These are phyloP conservation scores for Phytophthora agathidicida DNA, from an alignment of 352 stramenopile species.

Conservation along the genomic window DNA sequence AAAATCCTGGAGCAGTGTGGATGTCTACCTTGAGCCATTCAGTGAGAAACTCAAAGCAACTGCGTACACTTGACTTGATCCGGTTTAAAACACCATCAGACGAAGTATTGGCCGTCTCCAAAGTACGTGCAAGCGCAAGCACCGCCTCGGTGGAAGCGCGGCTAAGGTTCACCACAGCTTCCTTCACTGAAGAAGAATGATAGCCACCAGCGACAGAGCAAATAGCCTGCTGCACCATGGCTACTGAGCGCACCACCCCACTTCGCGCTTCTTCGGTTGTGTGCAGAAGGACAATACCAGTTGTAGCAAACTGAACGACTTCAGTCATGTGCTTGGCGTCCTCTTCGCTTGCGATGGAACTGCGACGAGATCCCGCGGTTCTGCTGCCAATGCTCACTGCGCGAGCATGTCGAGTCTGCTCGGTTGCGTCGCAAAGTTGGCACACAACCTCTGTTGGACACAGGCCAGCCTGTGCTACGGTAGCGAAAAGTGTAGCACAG, in stretches of 20 bases:
- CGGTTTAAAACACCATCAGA: conserved; percentile 1
- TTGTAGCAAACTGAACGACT: conserved; percentile 49
- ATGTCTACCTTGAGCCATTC: conserved; percentile 52
- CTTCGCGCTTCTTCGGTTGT: conserved; percentile 43
- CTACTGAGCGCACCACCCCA: conserved; percentile 41
- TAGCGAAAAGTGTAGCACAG: conserved; percentile 21
- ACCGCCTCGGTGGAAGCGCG: conserved; percentile 51
- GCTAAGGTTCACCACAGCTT: conserved; percentile 41
- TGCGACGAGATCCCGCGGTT: conserved; percentile 5
- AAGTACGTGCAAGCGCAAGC: conserved; percentile 44
- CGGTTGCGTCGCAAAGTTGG: conserved; percentile 48
- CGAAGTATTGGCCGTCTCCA: conserved; percentile 12
- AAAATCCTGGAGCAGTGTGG: conserved; percentile 39
- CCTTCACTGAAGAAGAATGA: conserved; percentile 29
- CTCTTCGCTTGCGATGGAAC: conserved; percentile 24
- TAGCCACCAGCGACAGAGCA: conserved; percentile 31
- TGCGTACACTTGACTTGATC: conserved; percentile 35
- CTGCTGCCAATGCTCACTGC: conserved; percentile 29
- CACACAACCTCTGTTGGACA: conserved; percentile 48
- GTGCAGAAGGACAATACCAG: conserved; percentile 58
- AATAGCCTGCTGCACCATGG: conserved; percentile 43
- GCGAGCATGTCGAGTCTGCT: conserved; percentile 33
- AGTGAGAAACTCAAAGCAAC: conserved; percentile 39
- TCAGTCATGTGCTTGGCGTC: conserved; percentile 40
- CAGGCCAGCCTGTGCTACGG: conserved; percentile 43